Percentiles rank a stretch among this genome's conserved stretches.
Evolutionary conservation across 1,284 basidiomycete genomes (phyloP).

Genomic region (Apiotrichum sp.): DNA sequence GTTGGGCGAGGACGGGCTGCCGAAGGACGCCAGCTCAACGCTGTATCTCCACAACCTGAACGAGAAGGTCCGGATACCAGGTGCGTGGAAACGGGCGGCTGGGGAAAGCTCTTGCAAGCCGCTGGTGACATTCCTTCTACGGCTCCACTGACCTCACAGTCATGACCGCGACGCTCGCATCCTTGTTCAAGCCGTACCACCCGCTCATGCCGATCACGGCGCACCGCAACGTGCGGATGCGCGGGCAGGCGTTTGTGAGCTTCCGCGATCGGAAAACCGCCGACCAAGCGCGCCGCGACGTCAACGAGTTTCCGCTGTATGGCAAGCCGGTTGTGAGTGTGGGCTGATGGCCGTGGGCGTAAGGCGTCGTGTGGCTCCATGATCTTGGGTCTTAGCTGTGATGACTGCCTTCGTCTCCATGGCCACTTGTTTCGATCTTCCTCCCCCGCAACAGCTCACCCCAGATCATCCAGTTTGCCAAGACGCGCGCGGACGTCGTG

Average conservation of each 20-base stretch:
- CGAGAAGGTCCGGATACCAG: slow-evolving; percentile 85
- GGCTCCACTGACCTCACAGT: slow-evolving; percentile 50
- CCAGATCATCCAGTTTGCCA: slow-evolving; percentile 73
- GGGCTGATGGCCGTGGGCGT: background rate
- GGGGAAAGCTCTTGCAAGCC: too few species aligned
- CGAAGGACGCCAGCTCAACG: slow-evolving; percentile 62
- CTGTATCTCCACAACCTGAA: slow-evolving; percentile 97
- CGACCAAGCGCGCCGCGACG: slow-evolving; percentile 81
- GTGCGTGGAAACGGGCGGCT: slow-evolving; percentile 48
- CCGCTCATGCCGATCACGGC: slow-evolving; percentile 90
- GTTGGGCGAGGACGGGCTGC: slow-evolving; percentile 32
- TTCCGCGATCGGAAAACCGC: slow-evolving; percentile 76
- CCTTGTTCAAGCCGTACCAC: slow-evolving; percentile 89
- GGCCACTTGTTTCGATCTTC: background rate
- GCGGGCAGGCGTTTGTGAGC: slow-evolving; percentile 95
- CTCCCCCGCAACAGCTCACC: background rate
- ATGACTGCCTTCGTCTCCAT: too few species aligned
- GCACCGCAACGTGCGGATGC: slow-evolving; percentile 89
- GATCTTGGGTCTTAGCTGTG: too few species aligned
- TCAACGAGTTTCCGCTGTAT: slow-evolving; percentile 89
- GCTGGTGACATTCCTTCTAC: too few species aligned
- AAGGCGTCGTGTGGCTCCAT: too few species aligned
- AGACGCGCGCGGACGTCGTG: slow-evolving; percentile 79
- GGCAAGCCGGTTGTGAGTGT: slow-evolving; percentile 83
- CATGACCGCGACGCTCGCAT: slow-evolving; percentile 78